Evolutionary conservation across 805 yeast genomes (phyloP), one percentile per base, ranked within the genome.

Genomic region (Lachancea waltii): DNA sequence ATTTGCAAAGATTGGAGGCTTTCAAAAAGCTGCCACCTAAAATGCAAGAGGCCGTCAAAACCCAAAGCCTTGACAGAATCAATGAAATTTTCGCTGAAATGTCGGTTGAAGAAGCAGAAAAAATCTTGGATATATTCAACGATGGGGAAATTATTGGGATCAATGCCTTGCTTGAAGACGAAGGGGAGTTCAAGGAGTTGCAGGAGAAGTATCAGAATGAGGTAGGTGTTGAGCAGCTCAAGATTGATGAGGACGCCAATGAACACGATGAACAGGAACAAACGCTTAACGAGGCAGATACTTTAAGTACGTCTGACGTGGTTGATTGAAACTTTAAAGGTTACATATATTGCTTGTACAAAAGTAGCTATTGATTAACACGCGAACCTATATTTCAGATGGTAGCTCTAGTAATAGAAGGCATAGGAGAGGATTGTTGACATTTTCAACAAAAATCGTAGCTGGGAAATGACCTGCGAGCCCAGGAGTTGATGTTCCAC

Each of bases 101-200:
- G 72, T 68, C 77, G 16, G 67, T 89, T 3, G 82, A 71, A 8
- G 89, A 85, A 27, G 96, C 96, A 5, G 97, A 90, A 57, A 58
- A 63, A 7, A 69, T 84, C 6, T 71, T 90, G 48, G 89, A 79
- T 44, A 58, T 76, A 35, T 79, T 90, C 53, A 81, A 85, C 49
- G 77, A 80, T 51, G 81, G 87, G 53, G 87, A 85, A 8, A 87
- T 86, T 22, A 79, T 90, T 53, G 86, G 90, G 24, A 78, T 90
- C 27, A 83, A 79, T 49, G 95, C 82, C 0, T 62, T 81, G 25
- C 60, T 83, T 38, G 92, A 84, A 48, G 76, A 82, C 54, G 87
- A 81, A 54, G 66, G 72, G 15, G 85, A 84, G 41, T 84, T 82
- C 59, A 64, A 73, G 42, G 71, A 76, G 40, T 64, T 73, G 35